A percentile compares a stretch with the other conserved stretches of the same genome.
Conservation (phyloP, 129 eudicot genomes). For the Mikania micrantha region DNA sequence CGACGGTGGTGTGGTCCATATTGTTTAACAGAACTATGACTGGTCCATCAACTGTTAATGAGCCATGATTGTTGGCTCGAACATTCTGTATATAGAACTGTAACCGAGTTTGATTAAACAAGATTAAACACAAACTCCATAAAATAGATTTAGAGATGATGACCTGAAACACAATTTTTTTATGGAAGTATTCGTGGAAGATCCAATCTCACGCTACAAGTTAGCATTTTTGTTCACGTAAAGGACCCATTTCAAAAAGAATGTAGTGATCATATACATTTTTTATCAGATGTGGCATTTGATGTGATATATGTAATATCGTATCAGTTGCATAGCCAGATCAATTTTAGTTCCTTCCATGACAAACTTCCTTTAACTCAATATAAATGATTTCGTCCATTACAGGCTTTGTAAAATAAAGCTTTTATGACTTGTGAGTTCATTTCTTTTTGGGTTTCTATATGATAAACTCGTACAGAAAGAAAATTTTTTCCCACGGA, state of each 20-base stretch:
- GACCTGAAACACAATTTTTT: not conserved
- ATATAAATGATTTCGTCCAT: too few relatives aligned
- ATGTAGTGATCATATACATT: constrained; percentile 24
- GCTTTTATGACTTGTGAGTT: too few relatives aligned
- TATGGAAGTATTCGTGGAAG: constrained; percentile 8
- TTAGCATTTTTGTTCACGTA: constrained; percentile 21
- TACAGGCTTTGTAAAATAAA: too few relatives aligned
- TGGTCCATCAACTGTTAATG: constrained; percentile 64
- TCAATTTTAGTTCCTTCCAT: not conserved
- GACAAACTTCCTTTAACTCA: not conserved
- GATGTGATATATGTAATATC: not conserved
- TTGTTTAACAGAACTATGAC: constrained; percentile 69
- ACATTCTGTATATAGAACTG: constrained; percentile 21
- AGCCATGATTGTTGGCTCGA: not conserved
- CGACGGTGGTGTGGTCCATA: constrained; percentile 65
- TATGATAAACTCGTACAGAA: too few relatives aligned
- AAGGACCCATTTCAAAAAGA: constrained; percentile 37
- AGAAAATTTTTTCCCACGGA: too few relatives aligned
- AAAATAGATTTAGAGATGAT: constrained; percentile 14
- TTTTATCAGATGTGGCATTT: constrained; percentile 6
- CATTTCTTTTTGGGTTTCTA: too few relatives aligned
- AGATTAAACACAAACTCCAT: not conserved
- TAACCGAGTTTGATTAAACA: constrained; percentile 12
- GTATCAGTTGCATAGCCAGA: not conserved
- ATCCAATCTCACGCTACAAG: not conserved